Percentiles rank a stretch among this genome's conserved stretches.
Evolutionary conservation across 2,329 filamentous ascomycete species (phyloP).

Genomic region (Colletotrichum kahawae): DNA sequence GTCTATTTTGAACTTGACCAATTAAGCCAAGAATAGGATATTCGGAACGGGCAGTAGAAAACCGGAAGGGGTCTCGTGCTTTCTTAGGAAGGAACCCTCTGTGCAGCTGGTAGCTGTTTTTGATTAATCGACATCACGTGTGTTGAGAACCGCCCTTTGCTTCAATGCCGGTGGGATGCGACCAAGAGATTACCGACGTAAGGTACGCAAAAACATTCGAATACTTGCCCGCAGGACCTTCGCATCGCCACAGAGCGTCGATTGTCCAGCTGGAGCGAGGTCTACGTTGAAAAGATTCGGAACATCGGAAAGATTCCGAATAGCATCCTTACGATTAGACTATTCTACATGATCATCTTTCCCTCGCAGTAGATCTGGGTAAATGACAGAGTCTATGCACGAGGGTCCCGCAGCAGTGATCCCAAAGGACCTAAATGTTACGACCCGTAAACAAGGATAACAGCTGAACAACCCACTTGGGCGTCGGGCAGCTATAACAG

Average conservation of each 20-base stretch:
- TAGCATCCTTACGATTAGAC: neutral
- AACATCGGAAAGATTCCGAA: neutral
- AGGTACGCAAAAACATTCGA: neutral
- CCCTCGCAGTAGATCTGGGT: neutral
- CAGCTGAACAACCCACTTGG: too few relatives aligned
- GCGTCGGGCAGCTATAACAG: too few relatives aligned
- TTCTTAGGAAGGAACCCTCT: neutral
- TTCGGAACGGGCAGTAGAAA: neutral
- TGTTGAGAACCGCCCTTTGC: neutral
- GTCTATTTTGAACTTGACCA: neutral
- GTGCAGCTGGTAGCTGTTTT: neutral
- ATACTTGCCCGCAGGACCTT: neutral
- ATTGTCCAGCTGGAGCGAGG: neutral
- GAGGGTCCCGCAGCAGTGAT: neutral
- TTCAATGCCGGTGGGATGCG: neutral
- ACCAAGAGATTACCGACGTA: neutral
- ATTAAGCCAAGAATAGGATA: neutral
- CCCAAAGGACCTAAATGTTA: too few relatives aligned
- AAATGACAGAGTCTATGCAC: neutral
- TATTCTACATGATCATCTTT: neutral
- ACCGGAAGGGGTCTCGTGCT: neutral
- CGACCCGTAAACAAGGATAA: too few relatives aligned
- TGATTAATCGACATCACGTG: neutral
- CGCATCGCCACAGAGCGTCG: neutral
- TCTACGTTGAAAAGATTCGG: neutral